Conservation (phyloP, 2,329 filamentous ascomycete species). For the Aspergillus cejpii region DNA sequence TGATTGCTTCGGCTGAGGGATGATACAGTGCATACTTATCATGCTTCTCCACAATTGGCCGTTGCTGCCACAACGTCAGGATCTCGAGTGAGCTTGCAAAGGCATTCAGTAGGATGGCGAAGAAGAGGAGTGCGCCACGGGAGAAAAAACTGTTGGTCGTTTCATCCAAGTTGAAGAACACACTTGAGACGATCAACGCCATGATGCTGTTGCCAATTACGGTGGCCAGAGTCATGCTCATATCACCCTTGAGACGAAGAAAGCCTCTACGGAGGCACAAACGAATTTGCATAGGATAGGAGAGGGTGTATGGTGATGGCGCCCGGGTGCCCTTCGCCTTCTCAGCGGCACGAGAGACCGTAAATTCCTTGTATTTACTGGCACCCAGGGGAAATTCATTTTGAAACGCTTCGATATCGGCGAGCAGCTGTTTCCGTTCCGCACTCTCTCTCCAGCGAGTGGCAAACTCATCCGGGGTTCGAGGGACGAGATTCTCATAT, state of each 20-base stretch:
- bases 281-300: conserved; percentile 64
- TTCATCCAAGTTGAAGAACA: conserved; percentile 68
- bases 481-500: conserved; percentile 56
- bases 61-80: conserved; percentile 76
- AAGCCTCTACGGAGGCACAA: conserved; percentile 77
- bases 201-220: conserved; percentile 62
- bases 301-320: conserved; percentile 74
- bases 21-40: conserved; percentile 80
- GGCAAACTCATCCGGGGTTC: conserved; percentile 63
- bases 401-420: conserved; percentile 38
- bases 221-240: conserved; percentile 61
- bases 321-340: conserved; percentile 45
- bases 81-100: conserved; percentile 74
- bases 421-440: conserved; percentile 38
- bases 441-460: conserved; percentile 48
- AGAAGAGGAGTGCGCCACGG: conserved; percentile 72
- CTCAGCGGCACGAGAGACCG: conserved; percentile 34
- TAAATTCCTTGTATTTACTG: conserved; percentile 32
- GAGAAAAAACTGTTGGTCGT: conserved; percentile 66
- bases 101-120: conserved; percentile 76
- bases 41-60: conserved; percentile 89
- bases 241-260: conserved; percentile 66
- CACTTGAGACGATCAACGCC: conserved; percentile 66
- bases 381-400: conserved; percentile 32
- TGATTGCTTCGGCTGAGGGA: conserved; percentile 78